Percentiles rank a stretch among this genome's conserved stretches.
phyloP scores from a whole-genome alignment of 2,329 filamentous ascomycete genomes.

The Diaporthe vexans region DNA sequence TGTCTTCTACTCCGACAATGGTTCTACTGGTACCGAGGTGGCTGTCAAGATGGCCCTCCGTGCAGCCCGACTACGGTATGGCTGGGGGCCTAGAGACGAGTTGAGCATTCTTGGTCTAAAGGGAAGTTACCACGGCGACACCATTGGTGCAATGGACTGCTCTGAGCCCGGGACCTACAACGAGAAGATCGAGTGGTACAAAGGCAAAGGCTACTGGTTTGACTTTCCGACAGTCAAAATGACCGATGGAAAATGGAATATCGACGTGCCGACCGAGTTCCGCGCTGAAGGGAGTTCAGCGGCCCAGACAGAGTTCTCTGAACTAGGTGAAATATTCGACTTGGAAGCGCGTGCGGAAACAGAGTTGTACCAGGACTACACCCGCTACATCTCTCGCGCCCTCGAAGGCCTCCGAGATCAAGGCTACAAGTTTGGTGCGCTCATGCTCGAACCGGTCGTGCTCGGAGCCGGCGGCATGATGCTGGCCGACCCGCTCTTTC shows the following conservation, averaged over 20 bases:
- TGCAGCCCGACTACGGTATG: slow-evolving; percentile 76
- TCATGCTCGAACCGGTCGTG: slow-evolving; percentile 85
- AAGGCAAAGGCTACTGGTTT: slow-evolving; percentile 84
- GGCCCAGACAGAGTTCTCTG: slow-evolving; percentile 56
- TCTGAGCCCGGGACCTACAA: slow-evolving; percentile 84
- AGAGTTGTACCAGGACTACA: slow-evolving; percentile 66
- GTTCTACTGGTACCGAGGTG: slow-evolving; percentile 87
- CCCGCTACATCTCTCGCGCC: slow-evolving; percentile 68
- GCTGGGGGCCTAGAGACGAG: slow-evolving; percentile 70
- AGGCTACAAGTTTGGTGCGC: slow-evolving; percentile 78
- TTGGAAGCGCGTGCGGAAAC: slow-evolving; percentile 62
- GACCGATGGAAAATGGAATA: slow-evolving; percentile 74
- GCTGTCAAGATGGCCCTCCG: slow-evolving; percentile 88
- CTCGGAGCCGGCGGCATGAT: slow-evolving; percentile 89
- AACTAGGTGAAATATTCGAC: slow-evolving; percentile 72
- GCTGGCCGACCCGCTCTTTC: slow-evolving; percentile 86
- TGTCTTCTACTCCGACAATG: slow-evolving; percentile 87
- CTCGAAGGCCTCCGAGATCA: slow-evolving; percentile 66
- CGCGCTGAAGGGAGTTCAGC: neutral
- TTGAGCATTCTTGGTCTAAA: slow-evolving; percentile 81
- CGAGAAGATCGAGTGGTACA: slow-evolving; percentile 88
- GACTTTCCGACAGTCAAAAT: slow-evolving; percentile 82
- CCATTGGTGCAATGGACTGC: slow-evolving; percentile 89
- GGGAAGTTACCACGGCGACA: slow-evolving; percentile 89
- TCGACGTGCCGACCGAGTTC: slow-evolving; percentile 60